A percentile compares a stretch with the other conserved stretches of the same genome.
These are phyloP conservation scores for Sporothrix euskadiensis DNA, from an alignment of 2,329 filamentous ascomycete genomes.

Conservation along the genomic window DNA sequence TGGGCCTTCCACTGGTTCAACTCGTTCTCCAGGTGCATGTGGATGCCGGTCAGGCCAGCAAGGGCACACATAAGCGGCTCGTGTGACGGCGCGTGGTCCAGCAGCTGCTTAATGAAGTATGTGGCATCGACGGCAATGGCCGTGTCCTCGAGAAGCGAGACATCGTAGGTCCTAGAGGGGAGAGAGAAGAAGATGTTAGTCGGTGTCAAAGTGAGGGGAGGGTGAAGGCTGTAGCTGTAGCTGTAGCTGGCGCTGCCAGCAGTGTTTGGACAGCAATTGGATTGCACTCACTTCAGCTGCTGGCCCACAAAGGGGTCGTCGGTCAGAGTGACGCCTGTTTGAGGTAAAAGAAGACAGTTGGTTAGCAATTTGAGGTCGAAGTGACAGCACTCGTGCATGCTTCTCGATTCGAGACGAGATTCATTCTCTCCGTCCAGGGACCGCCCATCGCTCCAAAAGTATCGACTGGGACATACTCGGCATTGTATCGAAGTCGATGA, in stretches of 20 bases:
- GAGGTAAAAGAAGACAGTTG: background rate
- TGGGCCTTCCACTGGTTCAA: slow-evolving; percentile 69
- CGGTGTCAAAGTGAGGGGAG: background rate
- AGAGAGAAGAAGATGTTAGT: background rate
- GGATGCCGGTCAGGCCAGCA: slow-evolving; percentile 81
- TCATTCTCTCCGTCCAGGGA: too few relatives aligned
- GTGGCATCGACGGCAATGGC: slow-evolving; percentile 85
- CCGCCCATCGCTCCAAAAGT: too few relatives aligned
- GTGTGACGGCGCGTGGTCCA: slow-evolving; percentile 68
- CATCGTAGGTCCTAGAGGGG: slow-evolving; percentile 53
- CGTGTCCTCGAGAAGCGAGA: slow-evolving; percentile 71
- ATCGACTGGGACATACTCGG: background rate
- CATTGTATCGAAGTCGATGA: background rate
- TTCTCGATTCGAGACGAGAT: too few relatives aligned
- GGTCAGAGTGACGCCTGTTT: slow-evolving; percentile 10
- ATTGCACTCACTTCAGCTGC: slow-evolving; percentile 32
- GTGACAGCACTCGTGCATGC: background rate
- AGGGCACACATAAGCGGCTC: slow-evolving; percentile 89
- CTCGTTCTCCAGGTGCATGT: slow-evolving; percentile 72
- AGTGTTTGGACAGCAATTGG: background rate
- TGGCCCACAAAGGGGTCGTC: slow-evolving; percentile 35
- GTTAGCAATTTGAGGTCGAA: background rate
- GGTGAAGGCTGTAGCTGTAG: background rate
- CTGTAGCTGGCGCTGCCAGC: background rate
- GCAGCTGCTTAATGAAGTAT: slow-evolving; percentile 79